Conservation (phyloP, 495 filamentous ascomycete genomes). For the Xylaria acuta region DNA sequence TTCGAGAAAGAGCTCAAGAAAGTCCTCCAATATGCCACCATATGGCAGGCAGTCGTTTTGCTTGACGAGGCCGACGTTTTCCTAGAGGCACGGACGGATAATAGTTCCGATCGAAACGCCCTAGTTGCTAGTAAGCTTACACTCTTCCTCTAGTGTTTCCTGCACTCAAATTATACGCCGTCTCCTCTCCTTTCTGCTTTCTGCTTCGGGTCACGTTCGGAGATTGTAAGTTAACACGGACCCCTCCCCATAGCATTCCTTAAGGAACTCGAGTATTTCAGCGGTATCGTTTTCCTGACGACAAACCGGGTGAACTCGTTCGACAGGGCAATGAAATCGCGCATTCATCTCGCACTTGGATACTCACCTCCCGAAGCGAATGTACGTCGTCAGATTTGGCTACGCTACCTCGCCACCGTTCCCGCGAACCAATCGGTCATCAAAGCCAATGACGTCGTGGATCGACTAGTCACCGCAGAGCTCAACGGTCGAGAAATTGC, state of each 20-base stretch:
- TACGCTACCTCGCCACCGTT: conserved; percentile 33
- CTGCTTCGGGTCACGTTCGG: background rate
- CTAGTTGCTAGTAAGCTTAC: conserved; percentile 48
- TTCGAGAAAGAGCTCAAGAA: conserved; percentile 78
- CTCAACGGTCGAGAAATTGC: conserved; percentile 72
- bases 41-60: conserved; percentile 58
- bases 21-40: conserved; percentile 72
- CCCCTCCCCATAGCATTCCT: conserved; percentile 62
- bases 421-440: conserved; percentile 27
- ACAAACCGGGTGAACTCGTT: conserved; percentile 59
- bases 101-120: conserved; percentile 50
- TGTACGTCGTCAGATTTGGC: conserved; percentile 41
- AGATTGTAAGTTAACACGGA: conserved; percentile 61
- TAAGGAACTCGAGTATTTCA: conserved; percentile 53
- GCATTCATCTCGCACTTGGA: conserved; percentile 49
- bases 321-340: conserved; percentile 63
- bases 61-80: conserved; percentile 59
- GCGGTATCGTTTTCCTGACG: conserved; percentile 56
- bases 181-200: background rate
- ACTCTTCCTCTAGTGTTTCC: conserved; percentile 20
- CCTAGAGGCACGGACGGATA: conserved; percentile 46
- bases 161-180: background rate
- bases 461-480: conserved; percentile 48
- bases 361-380: conserved; percentile 40
- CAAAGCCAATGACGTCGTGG: conserved; percentile 34